A percentile compares a stretch with the other conserved stretches of the same genome.
Conservation (phyloP, 2,329 filamentous ascomycete species). For the Colletotrichum higginsianum region DNA sequence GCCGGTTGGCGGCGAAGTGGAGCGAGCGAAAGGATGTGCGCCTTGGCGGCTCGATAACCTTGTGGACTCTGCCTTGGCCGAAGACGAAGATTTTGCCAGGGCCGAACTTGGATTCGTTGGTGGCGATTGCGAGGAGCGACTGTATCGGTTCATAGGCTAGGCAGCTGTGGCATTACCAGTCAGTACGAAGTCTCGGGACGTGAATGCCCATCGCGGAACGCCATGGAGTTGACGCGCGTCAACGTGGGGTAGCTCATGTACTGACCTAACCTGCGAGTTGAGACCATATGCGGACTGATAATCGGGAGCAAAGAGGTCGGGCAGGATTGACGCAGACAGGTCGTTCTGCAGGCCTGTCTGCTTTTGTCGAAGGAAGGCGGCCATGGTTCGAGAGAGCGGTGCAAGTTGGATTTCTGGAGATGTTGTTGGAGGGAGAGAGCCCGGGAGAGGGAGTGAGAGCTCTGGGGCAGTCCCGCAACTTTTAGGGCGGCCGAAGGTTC, state of each 20-base stretch:
- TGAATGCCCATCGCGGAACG: background rate
- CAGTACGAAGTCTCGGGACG: background rate
- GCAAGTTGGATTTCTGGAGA: constrained; percentile 39
- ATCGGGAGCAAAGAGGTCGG: constrained; percentile 85
- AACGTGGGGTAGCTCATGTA: constrained; percentile 38
- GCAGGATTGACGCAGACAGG: constrained; percentile 84
- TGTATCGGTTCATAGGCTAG: constrained; percentile 95
- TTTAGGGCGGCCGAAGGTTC: constrained; percentile 30
- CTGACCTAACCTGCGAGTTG: constrained; percentile 79
- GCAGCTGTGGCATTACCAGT: constrained; percentile 68
- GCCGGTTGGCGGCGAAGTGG: constrained; percentile 88
- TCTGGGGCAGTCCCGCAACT: constrained; percentile 23
- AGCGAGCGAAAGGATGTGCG: constrained; percentile 82
- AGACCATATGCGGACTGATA: constrained; percentile 88
- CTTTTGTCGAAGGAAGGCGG: constrained; percentile 87
- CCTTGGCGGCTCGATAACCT: constrained; percentile 79
- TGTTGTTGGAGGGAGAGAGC: constrained; percentile 36
- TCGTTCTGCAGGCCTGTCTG: constrained; percentile 94
- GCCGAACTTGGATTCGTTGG: constrained; percentile 88
- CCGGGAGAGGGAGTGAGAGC: background rate
- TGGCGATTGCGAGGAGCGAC: constrained; percentile 92
- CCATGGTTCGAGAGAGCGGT: constrained; percentile 39
- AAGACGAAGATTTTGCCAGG: constrained; percentile 91
- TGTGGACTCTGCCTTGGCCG: constrained; percentile 85
- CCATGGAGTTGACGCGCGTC: constrained; percentile 39